A percentile compares a stretch with the other conserved stretches of the same genome.
These are phyloP conservation scores for Saturnispora kantuleensis DNA, from an alignment of 805 yeast species.

Conservation along the genomic window DNA sequence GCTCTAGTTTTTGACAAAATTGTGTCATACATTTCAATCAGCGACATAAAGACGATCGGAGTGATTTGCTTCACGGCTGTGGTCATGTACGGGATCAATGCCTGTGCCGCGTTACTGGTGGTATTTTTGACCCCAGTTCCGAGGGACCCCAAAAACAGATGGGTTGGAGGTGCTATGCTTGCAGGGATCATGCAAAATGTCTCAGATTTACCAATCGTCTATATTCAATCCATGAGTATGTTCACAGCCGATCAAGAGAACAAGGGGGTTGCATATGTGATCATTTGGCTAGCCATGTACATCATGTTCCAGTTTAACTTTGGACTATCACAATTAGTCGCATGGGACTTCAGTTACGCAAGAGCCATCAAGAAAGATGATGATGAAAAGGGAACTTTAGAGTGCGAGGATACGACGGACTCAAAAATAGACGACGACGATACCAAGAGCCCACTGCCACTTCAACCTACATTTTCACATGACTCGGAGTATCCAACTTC, in stretches of 20 bases:
- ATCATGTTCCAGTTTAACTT: constrained; percentile 42
- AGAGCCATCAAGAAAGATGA: constrained; percentile 5
- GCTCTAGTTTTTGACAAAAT: constrained; percentile 55
- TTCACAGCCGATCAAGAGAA: constrained; percentile 27
- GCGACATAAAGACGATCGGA: constrained; percentile 62
- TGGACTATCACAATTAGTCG: constrained; percentile 40
- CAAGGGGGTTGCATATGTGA: constrained; percentile 41
- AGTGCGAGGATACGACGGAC: too few relatives aligned
- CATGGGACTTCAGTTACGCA: constrained; percentile 38
- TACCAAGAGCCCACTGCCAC: neutral
- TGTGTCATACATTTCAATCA: constrained; percentile 47
- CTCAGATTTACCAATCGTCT: constrained; percentile 70
- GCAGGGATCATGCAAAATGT: constrained; percentile 70
- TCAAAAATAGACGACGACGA: too few relatives aligned
- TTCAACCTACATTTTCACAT: neutral
- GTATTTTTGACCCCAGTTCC: constrained; percentile 39
- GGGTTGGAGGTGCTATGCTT: constrained; percentile 63
- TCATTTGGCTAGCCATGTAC: constrained; percentile 46
- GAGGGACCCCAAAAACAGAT: constrained; percentile 30
- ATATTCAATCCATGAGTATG: constrained; percentile 50
- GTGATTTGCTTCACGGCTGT: constrained; percentile 46
- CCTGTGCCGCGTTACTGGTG: constrained; percentile 32
- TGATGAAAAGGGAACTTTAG: neutral
- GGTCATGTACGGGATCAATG: constrained; percentile 42
- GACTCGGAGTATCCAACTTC: constrained; percentile 4